Evolutionary conservation across 106 monocot genomes (phyloP).

Genomic region (Acanthochlamys bracteata): DNA sequence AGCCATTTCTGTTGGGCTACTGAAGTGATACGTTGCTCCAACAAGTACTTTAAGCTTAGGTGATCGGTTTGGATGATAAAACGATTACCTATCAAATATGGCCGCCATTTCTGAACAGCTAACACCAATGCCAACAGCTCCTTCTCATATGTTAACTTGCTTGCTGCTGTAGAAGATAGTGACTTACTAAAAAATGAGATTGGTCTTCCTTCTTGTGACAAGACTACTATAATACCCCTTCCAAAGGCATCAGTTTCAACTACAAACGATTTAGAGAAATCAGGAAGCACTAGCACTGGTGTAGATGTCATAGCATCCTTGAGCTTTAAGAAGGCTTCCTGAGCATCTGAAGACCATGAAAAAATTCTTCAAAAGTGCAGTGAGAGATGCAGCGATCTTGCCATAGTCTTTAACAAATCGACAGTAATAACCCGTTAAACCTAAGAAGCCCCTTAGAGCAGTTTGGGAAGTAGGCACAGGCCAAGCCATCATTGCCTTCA

Average conservation of each 20-base stretch:
- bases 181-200: neutral
- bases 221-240: neutral
- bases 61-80: too few relatives aligned
- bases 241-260: neutral
- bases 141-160: neutral
- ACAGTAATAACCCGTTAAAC: slow-evolving; percentile 10
- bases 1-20: too few relatives aligned
- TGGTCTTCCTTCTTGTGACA: neutral
- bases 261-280: neutral
- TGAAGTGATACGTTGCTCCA: too few relatives aligned
- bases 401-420: slow-evolving; percentile 11
- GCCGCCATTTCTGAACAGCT: too few relatives aligned
- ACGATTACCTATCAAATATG: too few relatives aligned
- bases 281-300: neutral
- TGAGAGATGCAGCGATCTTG: neutral
- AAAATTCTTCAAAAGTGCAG: slow-evolving; percentile 7
- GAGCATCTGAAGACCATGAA: neutral
- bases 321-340: neutral
- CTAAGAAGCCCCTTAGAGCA: slow-evolving; percentile 6
- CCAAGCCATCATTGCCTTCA: neutral
- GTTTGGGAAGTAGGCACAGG: neutral
- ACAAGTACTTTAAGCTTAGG: too few relatives aligned
- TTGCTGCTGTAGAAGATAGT: neutral
- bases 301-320: neutral
- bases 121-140: neutral